Evolutionary conservation across 306 rosid species (phyloP).

Genomic region (Prunus mume): DNA sequence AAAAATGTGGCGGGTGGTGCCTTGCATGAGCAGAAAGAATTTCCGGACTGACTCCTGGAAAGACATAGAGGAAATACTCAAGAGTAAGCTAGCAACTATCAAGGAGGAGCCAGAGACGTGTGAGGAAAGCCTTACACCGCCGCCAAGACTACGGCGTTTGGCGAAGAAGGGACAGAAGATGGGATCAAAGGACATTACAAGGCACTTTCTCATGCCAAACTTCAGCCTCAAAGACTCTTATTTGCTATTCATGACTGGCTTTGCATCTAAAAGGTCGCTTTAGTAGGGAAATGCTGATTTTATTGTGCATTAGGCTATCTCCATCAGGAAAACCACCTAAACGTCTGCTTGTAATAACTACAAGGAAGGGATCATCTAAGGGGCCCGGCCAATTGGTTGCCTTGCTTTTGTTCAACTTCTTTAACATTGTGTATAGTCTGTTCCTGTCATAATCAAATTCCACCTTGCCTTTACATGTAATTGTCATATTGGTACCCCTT

Average conservation of each 20-base stretch:
- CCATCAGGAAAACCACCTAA: background rate
- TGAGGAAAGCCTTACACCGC: slow-evolving; percentile 42
- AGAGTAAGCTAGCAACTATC: slow-evolving; percentile 70
- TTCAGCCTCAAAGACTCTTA: slow-evolving; percentile 56
- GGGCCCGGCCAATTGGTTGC: slow-evolving; percentile 13
- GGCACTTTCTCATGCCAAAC: slow-evolving; percentile 40
- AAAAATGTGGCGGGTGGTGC: slow-evolving; percentile 55
- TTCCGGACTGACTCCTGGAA: slow-evolving; percentile 48
- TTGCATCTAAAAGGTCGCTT: slow-evolving; percentile 55
- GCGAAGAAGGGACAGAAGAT: slow-evolving; percentile 48
- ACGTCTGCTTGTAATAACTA: slow-evolving; percentile 4
- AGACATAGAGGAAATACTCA: slow-evolving; percentile 63
- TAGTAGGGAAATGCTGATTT: slow-evolving; percentile 40
- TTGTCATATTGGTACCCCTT: background rate
- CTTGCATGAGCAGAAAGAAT: slow-evolving; percentile 50
- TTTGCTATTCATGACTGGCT: slow-evolving; percentile 42
- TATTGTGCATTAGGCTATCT: slow-evolving; percentile 10
- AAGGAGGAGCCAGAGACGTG: slow-evolving; percentile 63
- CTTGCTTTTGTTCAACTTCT: slow-evolving; percentile 6
- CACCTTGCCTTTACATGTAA: slow-evolving; percentile 9
- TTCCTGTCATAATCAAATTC: slow-evolving; percentile 20
- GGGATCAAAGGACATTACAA: slow-evolving; percentile 31
- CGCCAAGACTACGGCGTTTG: slow-evolving; percentile 39
- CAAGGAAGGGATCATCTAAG: slow-evolving; percentile 14
- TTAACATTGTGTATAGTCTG: slow-evolving; percentile 33